Percentiles rank a stretch among this genome's conserved stretches.
Evolutionary conservation across 306 rosid genomes (phyloP).

Genomic region (Vicia faba): DNA sequence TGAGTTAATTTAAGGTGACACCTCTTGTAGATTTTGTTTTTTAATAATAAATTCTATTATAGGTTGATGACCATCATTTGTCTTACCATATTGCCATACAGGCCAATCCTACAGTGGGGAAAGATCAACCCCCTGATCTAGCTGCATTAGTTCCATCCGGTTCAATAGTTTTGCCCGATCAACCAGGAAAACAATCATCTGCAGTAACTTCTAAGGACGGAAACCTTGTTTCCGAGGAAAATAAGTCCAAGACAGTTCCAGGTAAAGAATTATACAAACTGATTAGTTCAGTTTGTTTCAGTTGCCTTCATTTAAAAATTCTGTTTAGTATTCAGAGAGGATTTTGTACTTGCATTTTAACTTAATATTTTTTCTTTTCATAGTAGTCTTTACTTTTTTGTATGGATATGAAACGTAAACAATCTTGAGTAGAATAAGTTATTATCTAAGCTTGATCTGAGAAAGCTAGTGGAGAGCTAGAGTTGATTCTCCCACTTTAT

Average conservation of each 20-base stretch:
- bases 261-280: constrained; percentile 48
- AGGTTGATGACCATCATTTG: constrained; percentile 13
- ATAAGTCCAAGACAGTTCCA: constrained; percentile 39
- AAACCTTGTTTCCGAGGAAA: constrained; percentile 41
- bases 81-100: constrained; percentile 37
- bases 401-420: not conserved
- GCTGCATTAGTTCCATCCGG: constrained; percentile 73
- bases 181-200: constrained; percentile 59
- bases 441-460: constrained; percentile 3
- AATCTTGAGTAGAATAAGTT: constrained; percentile 4
- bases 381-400: not conserved
- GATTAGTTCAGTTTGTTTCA: constrained; percentile 23
- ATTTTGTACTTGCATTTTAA: not conserved
- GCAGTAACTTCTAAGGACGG: constrained; percentile 43
- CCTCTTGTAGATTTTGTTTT: constrained; percentile 16
- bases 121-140: constrained; percentile 97
- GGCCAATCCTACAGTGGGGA: constrained; percentile 89
- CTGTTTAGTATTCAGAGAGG: constrained; percentile 29
- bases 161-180: constrained; percentile 52
- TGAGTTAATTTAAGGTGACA: constrained; percentile 42
- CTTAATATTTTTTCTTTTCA: not conserved
- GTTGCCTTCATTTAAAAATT: not conserved
- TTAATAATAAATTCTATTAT: not conserved
- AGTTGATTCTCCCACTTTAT: not conserved
- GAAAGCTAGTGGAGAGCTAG: constrained; percentile 6